A percentile compares a stretch with the other conserved stretches of the same genome.
These are phyloP conservation scores for Niebla homalea DNA, from an alignment of 495 filamentous ascomycete genomes.

Conservation along the genomic window DNA sequence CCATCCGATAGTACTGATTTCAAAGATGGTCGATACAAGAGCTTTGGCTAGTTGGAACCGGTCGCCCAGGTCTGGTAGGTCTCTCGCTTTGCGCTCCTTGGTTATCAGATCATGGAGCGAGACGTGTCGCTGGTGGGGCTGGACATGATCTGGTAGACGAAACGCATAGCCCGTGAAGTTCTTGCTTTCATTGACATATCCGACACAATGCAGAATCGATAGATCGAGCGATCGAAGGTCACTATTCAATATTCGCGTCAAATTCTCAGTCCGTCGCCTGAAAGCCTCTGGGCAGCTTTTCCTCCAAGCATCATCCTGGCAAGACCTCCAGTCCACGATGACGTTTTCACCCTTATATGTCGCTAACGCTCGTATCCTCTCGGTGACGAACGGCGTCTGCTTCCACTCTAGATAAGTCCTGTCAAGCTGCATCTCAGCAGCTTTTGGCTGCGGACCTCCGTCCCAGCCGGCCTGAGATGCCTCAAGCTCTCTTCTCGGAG, in stretches of 20 bases:
- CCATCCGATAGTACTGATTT: slow-evolving; percentile 27
- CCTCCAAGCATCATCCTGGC: slow-evolving; percentile 16
- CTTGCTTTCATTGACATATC: slow-evolving; percentile 11
- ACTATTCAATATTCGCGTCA: slow-evolving; percentile 16
- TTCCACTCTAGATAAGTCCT: slow-evolving; percentile 11
- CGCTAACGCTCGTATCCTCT: slow-evolving; percentile 13
- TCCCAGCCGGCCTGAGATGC: neutral
- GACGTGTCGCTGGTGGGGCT: slow-evolving; percentile 5
- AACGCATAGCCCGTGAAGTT: slow-evolving; percentile 16
- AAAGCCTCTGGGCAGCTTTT: slow-evolving; percentile 12
- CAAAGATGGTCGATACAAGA: slow-evolving; percentile 23
- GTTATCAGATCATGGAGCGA: slow-evolving; percentile 10
- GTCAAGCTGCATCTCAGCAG: slow-evolving; percentile 7
- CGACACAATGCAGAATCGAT: slow-evolving; percentile 15
- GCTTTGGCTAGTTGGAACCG: slow-evolving; percentile 20
- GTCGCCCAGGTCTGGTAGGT: slow-evolving; percentile 18
- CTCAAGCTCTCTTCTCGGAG: neutral
- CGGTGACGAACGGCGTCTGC: slow-evolving; percentile 9
- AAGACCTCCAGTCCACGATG: slow-evolving; percentile 18
- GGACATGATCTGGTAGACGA: slow-evolving; percentile 5
- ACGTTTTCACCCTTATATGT: slow-evolving; percentile 12
- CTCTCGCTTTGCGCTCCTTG: neutral
- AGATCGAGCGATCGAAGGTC: slow-evolving; percentile 13
- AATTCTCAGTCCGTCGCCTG: slow-evolving; percentile 11
- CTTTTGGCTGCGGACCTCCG: neutral